Percentiles rank a stretch among this genome's conserved stretches.
Conservation (phyloP, 1,284 basidiomycete genomes). For the Anthracocystis panici-leucophaei region DNA sequence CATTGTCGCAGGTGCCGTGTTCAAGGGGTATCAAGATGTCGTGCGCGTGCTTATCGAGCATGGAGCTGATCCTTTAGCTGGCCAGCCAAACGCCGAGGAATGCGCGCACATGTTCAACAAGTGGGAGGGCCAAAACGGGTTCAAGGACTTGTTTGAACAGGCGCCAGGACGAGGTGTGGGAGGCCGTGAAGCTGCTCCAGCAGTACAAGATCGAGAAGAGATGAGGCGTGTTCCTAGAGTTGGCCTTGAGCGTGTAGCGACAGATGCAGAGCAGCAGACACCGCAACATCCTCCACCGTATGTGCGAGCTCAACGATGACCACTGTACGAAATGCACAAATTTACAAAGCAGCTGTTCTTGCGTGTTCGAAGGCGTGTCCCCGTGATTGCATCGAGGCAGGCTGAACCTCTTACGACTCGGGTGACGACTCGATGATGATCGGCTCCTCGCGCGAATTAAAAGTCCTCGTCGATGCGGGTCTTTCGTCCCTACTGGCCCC, state of each 20-base stretch:
- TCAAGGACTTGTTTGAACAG: conserved; percentile 42
- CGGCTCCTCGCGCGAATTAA: conserved; percentile 28
- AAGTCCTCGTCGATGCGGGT: background rate
- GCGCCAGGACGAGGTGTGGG: conserved; percentile 51
- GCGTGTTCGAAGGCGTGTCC: background rate
- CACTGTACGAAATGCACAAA: background rate
- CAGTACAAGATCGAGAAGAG: conserved; percentile 58
- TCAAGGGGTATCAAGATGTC: conserved; percentile 78
- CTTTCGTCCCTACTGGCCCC: background rate
- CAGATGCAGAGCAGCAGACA: background rate
- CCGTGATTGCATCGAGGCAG: background rate
- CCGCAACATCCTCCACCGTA: background rate
- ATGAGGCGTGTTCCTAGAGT: conserved; percentile 41
- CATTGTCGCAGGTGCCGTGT: conserved; percentile 84
- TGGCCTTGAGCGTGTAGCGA: conserved; percentile 19
- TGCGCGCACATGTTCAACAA: conserved; percentile 72
- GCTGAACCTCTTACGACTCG: conserved; percentile 13
- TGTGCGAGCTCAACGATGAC: conserved; percentile 14
- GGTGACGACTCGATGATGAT: conserved; percentile 50
- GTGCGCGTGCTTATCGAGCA: conserved; percentile 75
- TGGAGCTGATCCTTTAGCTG: conserved; percentile 79
- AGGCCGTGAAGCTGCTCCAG: conserved; percentile 34
- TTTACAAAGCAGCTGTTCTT: background rate
- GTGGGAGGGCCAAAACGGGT: conserved; percentile 53
- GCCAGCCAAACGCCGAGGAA: conserved; percentile 80